Evolutionary conservation across 139 green algal species (phyloP).

Genomic region (Coelastrella sp.): DNA sequence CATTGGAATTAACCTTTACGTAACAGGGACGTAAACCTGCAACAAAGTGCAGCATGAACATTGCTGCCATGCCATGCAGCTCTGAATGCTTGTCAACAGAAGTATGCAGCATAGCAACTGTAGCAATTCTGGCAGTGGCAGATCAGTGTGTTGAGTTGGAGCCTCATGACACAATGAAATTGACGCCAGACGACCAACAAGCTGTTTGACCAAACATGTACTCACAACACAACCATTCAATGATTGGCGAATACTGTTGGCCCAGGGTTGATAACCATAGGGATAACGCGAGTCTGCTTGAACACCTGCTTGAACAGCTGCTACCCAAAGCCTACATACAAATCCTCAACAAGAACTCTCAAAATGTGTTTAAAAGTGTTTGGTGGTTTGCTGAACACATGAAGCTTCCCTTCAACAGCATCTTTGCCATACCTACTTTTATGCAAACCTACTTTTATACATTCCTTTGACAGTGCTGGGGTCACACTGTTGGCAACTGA

Average conservation of each 20-base stretch:
- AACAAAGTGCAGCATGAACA: neutral
- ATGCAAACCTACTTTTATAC: neutral
- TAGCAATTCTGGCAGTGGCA: neutral
- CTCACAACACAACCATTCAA: slow-evolving; percentile 1
- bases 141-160: neutral
- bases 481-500: neutral
- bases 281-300: slow-evolving; percentile 1
- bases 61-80: neutral
- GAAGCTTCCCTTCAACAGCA: neutral
- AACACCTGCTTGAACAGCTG: neutral
- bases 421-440: neutral
- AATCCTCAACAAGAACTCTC: neutral
- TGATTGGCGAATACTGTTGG: slow-evolving; percentile 19
- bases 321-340: slow-evolving; percentile 3
- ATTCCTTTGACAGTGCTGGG: too few species aligned
- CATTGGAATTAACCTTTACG: too few species aligned
- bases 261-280: slow-evolving; percentile 41
- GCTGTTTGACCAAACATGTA: neutral
- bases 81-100: neutral
- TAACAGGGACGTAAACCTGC: neutral
- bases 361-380: neutral
- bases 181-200: neutral
- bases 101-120: neutral
- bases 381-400: neutral
- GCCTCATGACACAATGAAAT: neutral